Evolutionary conservation across 2,329 filamentous ascomycete genomes (phyloP).

Genomic region (Pyrenochaeta sp.): DNA sequence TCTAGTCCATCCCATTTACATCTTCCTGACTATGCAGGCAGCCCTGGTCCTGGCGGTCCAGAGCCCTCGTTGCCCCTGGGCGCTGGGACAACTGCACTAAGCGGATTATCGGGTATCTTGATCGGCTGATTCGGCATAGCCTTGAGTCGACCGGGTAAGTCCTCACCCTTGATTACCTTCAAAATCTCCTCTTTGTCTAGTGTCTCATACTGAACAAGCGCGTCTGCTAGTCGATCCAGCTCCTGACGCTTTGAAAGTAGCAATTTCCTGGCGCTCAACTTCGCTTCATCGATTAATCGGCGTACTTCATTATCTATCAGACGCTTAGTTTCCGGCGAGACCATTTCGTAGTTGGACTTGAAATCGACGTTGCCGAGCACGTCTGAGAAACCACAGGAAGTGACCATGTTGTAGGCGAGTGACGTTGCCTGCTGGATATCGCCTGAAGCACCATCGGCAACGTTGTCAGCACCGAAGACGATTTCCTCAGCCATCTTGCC

Average conservation of each 20-base stretch:
- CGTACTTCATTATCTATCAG: conserved; percentile 90
- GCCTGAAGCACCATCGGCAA: conserved; percentile 85
- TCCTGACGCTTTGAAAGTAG: conserved; percentile 80
- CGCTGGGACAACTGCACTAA: conserved; percentile 26
- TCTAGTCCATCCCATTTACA: neutral
- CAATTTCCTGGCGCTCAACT: conserved; percentile 75
- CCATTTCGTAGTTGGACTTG: conserved; percentile 76
- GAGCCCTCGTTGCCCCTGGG: conserved; percentile 22
- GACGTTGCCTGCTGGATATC: conserved; percentile 85
- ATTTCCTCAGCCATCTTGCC: conserved; percentile 92
- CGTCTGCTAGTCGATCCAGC: conserved; percentile 86
- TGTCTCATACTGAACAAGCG: conserved; percentile 93
- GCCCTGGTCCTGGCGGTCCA: conserved; percentile 24
- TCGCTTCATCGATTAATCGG: conserved; percentile 81
- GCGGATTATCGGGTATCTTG: conserved; percentile 67
- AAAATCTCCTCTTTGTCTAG: conserved; percentile 88
- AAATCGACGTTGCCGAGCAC: conserved; percentile 91
- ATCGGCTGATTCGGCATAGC: conserved; percentile 67
- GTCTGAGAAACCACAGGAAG: conserved; percentile 86
- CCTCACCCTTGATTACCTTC: conserved; percentile 87
- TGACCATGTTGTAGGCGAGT: conserved; percentile 87
- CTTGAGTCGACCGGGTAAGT: conserved; percentile 73
- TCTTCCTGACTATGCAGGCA: conserved; percentile 23
- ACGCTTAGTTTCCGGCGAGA: conserved; percentile 87
- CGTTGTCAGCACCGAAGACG: conserved; percentile 87